Evolutionary conservation across 108 stramenopile species (phyloP), one percentile per base, ranked within the genome.

Genomic region (Mediolabrus comicus): DNA sequence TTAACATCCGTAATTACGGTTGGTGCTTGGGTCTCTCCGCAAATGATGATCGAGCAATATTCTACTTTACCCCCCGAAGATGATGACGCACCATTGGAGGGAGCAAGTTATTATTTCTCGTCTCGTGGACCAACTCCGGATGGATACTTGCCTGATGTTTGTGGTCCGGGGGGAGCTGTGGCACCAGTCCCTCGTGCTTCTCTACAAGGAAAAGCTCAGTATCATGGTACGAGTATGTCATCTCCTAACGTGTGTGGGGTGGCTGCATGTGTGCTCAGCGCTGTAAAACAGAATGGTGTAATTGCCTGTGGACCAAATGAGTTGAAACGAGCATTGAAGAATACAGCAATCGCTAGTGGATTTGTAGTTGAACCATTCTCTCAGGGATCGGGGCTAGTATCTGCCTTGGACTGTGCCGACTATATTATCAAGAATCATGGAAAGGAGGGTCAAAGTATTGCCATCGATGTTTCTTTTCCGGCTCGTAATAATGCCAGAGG

Each of bases 81-180:
- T 10, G 34, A 43, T n/a, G 22, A 32, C 17, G n/a, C 52, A 4
- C 41, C 49, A 3, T 35, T 62, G 13, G 39, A 34, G 12, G 89
- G 80, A 16, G 59, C 77, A 3, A 87, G 87, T 29, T 98, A 87
- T 73, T 89, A 92, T 9, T 98, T 91, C 86, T 86, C 84, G 7
- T 87, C 85, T 51, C 86, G 86, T 12, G 97, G 97, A 14, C 97
- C 97, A 5, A 80, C 88, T 17, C 41, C 71, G 0, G 94, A 98
- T 79, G 97, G 97, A 4, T 84, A 53, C 13, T 46, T 60, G 58
- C 33, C 91, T 7, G 75, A 82, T 61, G 59, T 98, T 24, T 80
- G 75, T 54, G 97, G 95, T 4, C 97, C 97, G 0, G 97, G 97
- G 2, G 96, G 92, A 34, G 97, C 97, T 29, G 90, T 97, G 53